Percentiles rank a stretch among this genome's conserved stretches.
Conservation (phyloP, 2,329 filamentous ascomycete species). For the Colletotrichum musicola region DNA sequence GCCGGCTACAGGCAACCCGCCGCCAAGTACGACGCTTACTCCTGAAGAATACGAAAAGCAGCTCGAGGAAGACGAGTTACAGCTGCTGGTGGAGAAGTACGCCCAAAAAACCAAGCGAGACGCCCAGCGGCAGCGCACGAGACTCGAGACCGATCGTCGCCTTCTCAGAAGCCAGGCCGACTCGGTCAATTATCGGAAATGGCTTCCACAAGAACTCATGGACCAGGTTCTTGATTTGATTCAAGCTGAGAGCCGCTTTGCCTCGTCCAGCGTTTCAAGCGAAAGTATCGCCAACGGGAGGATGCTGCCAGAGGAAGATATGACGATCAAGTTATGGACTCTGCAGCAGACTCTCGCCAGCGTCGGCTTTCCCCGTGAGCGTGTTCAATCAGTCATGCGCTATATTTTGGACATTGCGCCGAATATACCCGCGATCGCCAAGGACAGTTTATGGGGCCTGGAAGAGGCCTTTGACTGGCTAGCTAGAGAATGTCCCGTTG, state of each 20-base stretch:
- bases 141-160: constrained; percentile 87
- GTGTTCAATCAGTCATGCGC: constrained; percentile 73
- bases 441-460: constrained; percentile 84
- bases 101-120: constrained; percentile 84
- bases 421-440: constrained; percentile 67
- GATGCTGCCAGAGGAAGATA: constrained; percentile 79
- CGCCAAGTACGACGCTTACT: constrained; percentile 66
- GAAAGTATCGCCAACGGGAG: constrained; percentile 60
- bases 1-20: constrained; percentile 40
- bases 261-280: constrained; percentile 61
- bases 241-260: constrained; percentile 72
- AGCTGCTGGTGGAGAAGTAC: constrained; percentile 87
- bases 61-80: constrained; percentile 90
- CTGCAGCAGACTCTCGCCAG: constrained; percentile 79
- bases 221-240: constrained; percentile 82
- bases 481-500: constrained; percentile 77
- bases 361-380: constrained; percentile 75
- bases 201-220: constrained; percentile 84
- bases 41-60: constrained; percentile 92
- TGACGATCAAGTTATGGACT: constrained; percentile 86
- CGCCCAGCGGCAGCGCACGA: constrained; percentile 78
- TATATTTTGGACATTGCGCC: constrained; percentile 76
- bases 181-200: constrained; percentile 77
- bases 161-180: constrained; percentile 85
- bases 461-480: constrained; percentile 93